Evolutionary conservation across 2,329 filamentous ascomycete species (phyloP).

Genomic region (Colletotrichum eleusines): DNA sequence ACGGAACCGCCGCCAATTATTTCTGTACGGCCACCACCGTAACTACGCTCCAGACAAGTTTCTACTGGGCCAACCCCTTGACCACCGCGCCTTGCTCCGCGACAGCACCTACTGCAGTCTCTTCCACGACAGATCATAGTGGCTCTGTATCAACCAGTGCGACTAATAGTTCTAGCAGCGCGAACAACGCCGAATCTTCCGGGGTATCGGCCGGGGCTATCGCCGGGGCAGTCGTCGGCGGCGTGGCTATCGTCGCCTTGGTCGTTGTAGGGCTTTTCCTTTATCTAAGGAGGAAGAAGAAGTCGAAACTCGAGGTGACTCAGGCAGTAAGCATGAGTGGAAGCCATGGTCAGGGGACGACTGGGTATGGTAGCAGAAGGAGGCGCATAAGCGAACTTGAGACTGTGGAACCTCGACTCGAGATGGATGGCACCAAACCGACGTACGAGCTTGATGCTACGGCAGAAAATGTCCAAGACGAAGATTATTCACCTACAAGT

Average conservation of each 20-base stretch:
- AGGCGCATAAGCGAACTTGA: background rate
- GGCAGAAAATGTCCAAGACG: background rate
- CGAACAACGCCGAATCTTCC: background rate
- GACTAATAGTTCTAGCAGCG: background rate
- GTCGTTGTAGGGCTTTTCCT: background rate
- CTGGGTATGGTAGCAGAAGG: background rate
- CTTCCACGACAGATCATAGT: background rate
- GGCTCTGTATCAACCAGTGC: background rate
- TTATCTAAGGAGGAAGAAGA: background rate
- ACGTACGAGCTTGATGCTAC: conserved; percentile 1
- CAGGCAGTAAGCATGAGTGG: background rate
- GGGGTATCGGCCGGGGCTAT: background rate
- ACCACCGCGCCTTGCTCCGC: background rate
- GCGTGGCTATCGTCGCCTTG: background rate
- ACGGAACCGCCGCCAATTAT: conserved; percentile 10
- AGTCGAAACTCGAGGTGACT: background rate
- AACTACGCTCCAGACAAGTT: background rate
- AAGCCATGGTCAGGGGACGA: no score
- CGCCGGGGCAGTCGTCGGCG: background rate
- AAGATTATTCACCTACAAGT: background rate
- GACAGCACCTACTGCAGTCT: background rate
- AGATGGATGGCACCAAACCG: background rate
- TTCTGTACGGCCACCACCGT: background rate
- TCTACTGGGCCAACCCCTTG: background rate
- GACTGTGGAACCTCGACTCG: background rate